phyloP scores from a whole-genome alignment of 805 yeast genomes.

The Ogataea nitratoaversa region DNA sequence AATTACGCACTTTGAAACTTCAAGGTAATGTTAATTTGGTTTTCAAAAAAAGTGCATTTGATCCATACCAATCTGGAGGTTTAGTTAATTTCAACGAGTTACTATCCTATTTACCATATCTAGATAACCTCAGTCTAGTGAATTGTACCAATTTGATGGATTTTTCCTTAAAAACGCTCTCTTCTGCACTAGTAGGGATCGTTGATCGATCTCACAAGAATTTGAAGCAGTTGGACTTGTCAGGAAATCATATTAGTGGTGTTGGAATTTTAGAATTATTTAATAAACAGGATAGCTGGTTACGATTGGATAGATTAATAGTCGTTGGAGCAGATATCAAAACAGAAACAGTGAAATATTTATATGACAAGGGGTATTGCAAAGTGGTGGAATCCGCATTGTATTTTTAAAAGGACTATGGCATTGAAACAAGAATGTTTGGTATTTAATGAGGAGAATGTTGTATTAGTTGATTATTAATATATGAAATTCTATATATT shows the following conservation, averaged over 20 bases:
- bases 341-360: conserved; percentile 14
- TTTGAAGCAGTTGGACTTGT: conserved; percentile 14
- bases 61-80: conserved; percentile 4
- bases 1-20: conserved; percentile 8
- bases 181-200: conserved; percentile 6
- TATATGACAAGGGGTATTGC: conserved; percentile 14
- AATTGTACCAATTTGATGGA: conserved; percentile 20
- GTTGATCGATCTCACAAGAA: conserved; percentile 2
- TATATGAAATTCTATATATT: too few relatives aligned
- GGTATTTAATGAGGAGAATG: not conserved
- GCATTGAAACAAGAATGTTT: not conserved
- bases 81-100: conserved; percentile 11
- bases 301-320: conserved; percentile 11
- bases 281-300: conserved; percentile 15
- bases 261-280: conserved; percentile 24
- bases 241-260: conserved; percentile 21
- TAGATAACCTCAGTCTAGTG: conserved; percentile 13
- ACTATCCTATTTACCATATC: conserved; percentile 9
- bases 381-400: not conserved
- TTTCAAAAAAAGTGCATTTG: conserved; percentile 15
- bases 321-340: conserved; percentile 17
- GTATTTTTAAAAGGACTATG: conserved; percentile 2
- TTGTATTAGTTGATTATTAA: too few relatives aligned
- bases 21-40: conserved; percentile 11
- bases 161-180: conserved; percentile 12